Conservation (phyloP, 192 early-diverging fungal species). For the Paraglomus occultum region DNA sequence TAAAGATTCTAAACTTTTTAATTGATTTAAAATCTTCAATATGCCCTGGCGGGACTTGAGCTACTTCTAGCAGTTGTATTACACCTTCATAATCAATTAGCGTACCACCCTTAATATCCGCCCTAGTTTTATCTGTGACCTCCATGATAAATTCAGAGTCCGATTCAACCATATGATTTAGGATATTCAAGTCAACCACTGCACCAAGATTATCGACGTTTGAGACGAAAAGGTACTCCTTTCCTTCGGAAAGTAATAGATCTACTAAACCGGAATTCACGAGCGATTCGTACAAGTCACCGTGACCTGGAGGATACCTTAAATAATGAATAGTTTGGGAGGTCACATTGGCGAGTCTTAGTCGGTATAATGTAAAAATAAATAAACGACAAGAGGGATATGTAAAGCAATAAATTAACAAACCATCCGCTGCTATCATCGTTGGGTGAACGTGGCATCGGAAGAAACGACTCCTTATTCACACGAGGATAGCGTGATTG, state of each 20-base stretch:
- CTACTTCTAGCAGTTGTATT: slow-evolving; percentile 94
- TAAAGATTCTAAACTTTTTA: slow-evolving; percentile 99
- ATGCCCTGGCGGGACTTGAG: slow-evolving; percentile 96
- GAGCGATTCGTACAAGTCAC: slow-evolving; percentile 95
- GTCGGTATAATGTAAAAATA: not conserved
- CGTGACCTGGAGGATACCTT: slow-evolving; percentile 97
- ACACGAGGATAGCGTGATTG: slow-evolving; percentile 94
- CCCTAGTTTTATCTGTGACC: slow-evolving; percentile 99
- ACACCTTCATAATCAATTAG: slow-evolving; percentile 95
- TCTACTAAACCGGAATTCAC: slow-evolving; percentile 93
- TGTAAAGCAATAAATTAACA: slow-evolving; percentile 1
- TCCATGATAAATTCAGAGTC: slow-evolving; percentile 98
- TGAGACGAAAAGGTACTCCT: slow-evolving; percentile 98
- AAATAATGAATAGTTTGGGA: slow-evolving; percentile 18
- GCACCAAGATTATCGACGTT: slow-evolving; percentile 99
- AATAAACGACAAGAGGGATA: not conserved
- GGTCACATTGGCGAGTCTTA: not conserved
- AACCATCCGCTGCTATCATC: slow-evolving; percentile 70
- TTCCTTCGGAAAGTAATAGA: slow-evolving; percentile 87
- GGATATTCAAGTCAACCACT: slow-evolving; percentile 90
- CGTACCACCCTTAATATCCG: slow-evolving; percentile 99
- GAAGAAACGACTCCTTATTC: slow-evolving; percentile 88
- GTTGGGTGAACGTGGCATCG: slow-evolving; percentile 68
- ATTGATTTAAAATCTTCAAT: slow-evolving; percentile 98
- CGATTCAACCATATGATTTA: slow-evolving; percentile 85